A percentile compares a stretch with the other conserved stretches of the same genome.
These are phyloP conservation scores for Mycosphaerella arachidis DNA, from an alignment of 2,329 filamentous ascomycete genomes.

Conservation along the genomic window DNA sequence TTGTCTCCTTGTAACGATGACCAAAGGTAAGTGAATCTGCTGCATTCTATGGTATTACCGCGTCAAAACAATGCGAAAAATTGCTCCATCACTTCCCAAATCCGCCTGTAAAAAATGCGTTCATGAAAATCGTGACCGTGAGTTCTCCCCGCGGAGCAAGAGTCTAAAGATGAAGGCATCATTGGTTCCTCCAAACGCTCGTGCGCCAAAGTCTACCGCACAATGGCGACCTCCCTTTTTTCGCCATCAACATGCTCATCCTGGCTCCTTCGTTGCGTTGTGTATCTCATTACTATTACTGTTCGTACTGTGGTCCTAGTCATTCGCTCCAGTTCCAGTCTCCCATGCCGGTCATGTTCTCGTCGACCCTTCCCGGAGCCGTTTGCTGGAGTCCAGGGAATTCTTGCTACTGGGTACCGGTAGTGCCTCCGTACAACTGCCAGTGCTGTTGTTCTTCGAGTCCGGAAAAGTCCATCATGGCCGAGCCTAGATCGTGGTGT, in stretches of 20 bases:
- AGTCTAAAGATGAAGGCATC: not conserved
- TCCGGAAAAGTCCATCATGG: conserved; percentile 18
- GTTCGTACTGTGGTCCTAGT: conserved; percentile 1
- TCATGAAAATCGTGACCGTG: not conserved
- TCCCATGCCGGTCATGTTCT: conserved; percentile 18
- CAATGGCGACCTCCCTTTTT: not conserved
- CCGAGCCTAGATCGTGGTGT: conserved; percentile 13
- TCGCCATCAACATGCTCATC: not conserved
- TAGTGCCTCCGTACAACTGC: conserved; percentile 1
- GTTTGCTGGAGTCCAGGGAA: conserved; percentile 8
- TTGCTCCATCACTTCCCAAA: not conserved
- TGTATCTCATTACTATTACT: not conserved
- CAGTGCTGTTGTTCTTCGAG: conserved; percentile 9
- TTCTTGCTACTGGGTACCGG: not conserved
- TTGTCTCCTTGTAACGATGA: not conserved
- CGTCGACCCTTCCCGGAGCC: conserved; percentile 15
- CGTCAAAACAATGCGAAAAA: not conserved
- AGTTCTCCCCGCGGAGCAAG: not conserved
- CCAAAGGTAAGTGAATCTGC: not conserved
- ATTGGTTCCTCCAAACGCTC: not conserved
- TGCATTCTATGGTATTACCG: not conserved
- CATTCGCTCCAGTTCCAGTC: conserved; percentile 19
- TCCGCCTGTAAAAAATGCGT: not conserved
- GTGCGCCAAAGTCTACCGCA: not conserved
- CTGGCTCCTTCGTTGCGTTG: not conserved